phyloP scores from a whole-genome alignment of 169 alveolate species.

The Amoebophrya sp. region DNA sequence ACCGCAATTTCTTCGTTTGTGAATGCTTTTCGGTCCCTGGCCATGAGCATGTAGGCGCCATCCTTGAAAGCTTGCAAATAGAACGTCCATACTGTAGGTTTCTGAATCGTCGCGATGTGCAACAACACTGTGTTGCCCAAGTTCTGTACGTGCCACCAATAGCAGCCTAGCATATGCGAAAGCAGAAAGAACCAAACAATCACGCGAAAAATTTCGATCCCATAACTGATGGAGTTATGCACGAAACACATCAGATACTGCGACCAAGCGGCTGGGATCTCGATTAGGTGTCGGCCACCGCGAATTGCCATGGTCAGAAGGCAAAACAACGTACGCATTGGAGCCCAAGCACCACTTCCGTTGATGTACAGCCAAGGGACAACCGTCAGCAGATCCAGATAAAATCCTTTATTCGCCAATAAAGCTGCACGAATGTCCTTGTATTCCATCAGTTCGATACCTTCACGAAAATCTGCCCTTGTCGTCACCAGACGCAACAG shows the following conservation, averaged over 20 bases:
- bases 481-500: neutral
- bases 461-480: neutral
- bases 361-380: neutral
- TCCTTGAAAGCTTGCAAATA: neutral
- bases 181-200: neutral
- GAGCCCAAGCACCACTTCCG: neutral
- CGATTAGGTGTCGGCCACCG: neutral
- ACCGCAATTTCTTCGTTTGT: neutral
- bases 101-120: neutral
- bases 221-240: neutral
- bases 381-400: neutral
- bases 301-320: neutral
- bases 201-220: neutral
- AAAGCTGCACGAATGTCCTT: neutral
- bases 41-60: constrained; percentile 12
- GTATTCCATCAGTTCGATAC: neutral
- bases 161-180: neutral
- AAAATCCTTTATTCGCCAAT: neutral
- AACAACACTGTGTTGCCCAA: neutral
- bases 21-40: neutral
- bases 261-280: neutral
- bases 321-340: neutral
- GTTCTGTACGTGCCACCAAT: neutral
- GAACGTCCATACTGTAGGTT: neutral
- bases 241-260: neutral